phyloP scores from a whole-genome alignment of 371 early-diverging fungal genomes.

The Mortierella polycephala region DNA sequence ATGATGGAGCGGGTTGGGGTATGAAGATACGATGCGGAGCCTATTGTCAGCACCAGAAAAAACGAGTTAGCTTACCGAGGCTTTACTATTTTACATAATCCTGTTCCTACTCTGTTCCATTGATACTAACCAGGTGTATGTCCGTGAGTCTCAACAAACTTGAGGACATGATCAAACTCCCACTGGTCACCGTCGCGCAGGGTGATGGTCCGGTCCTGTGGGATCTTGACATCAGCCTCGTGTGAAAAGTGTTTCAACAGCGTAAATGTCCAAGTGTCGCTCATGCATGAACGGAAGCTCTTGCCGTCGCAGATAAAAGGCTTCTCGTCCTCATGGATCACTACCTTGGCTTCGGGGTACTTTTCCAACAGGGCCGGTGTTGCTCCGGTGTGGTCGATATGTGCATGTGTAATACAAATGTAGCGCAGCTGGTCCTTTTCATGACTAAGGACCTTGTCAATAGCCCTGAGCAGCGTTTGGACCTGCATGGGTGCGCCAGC shows the following conservation, averaged over 20 bases:
- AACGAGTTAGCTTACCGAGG: neutral
- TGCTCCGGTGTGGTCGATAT: conserved; percentile 58
- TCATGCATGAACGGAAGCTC: conserved; percentile 25
- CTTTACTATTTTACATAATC: neutral
- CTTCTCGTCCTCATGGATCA: conserved; percentile 54
- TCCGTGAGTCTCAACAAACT: conserved; percentile 54
- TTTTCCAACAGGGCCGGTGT: conserved; percentile 41
- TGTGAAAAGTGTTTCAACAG: conserved; percentile 48
- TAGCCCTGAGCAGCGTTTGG: conserved; percentile 38
- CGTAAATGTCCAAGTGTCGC: conserved; percentile 54
- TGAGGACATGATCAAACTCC: conserved; percentile 55
- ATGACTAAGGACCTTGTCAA: conserved; percentile 43
- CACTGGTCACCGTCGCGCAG: conserved; percentile 48
- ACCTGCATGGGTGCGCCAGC: conserved; percentile 53
- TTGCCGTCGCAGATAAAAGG: conserved; percentile 54
- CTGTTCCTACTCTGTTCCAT: neutral
- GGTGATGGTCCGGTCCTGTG: conserved; percentile 37
- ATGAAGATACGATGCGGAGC: conserved; percentile 57
- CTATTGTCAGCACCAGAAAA: conserved; percentile 14
- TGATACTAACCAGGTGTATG: conserved; percentile 54
- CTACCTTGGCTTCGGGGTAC: conserved; percentile 50
- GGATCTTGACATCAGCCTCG: conserved; percentile 42
- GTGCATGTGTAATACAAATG: conserved; percentile 56
- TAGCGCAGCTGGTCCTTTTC: conserved; percentile 51
- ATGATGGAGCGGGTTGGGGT: conserved; percentile 52